Evolutionary conservation across 345 rosid species (phyloP).

Genomic region (Murraya paniculata): DNA sequence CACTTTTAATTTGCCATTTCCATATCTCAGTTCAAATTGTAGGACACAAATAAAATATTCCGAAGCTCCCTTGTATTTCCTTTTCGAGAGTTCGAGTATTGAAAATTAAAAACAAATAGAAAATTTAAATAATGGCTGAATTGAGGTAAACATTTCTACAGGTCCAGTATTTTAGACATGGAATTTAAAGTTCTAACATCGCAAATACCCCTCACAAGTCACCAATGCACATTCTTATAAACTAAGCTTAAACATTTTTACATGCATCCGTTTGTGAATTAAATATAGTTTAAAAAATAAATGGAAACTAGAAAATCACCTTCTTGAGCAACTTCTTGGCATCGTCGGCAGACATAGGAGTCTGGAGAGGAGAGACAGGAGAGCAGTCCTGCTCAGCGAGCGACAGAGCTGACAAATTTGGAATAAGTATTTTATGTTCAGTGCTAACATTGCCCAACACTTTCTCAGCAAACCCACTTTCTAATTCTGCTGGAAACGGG

Average conservation of each 20-base stretch:
- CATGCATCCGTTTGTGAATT: background rate
- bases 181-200: background rate
- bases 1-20: background rate
- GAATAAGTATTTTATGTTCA: constrained; percentile 90
- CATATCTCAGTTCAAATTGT: background rate
- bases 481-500: constrained; percentile 78
- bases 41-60: background rate
- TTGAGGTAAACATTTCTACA: background rate
- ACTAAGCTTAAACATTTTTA: background rate
- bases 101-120: background rate
- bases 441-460: constrained; percentile 63
- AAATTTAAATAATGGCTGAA: background rate
- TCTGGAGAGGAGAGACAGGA: constrained; percentile 59
- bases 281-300: background rate
- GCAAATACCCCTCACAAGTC: background rate
- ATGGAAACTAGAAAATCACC: constrained; percentile 33
- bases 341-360: constrained; percentile 62
- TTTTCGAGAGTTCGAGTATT: background rate
- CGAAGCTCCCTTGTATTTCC: background rate
- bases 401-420: constrained; percentile 63
- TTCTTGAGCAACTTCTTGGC: constrained; percentile 61
- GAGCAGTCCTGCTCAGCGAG: constrained; percentile 63
- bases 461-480: constrained; percentile 75
- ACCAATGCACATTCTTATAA: background rate
- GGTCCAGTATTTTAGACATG: too few species aligned